Evolutionary conservation across 345 rosid genomes (phyloP), one percentile per base, ranked within the genome.

Genomic region (Populus euphratica): DNA sequence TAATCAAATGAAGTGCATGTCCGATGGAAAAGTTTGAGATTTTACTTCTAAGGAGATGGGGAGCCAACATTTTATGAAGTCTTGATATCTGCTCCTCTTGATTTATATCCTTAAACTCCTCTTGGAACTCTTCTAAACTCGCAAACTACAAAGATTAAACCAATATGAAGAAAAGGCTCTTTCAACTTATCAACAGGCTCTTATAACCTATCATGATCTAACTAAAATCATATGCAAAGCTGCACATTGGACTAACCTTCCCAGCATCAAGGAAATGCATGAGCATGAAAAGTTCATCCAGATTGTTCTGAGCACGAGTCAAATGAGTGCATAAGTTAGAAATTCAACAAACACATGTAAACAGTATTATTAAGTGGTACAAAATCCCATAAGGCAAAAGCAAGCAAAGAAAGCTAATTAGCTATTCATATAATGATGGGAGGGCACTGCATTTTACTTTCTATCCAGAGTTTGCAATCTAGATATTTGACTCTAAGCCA

Each of bases 251-350:
- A 82, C 86, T 78, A 79, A 93, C 98, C 97, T 96, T 96, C 81
- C 98, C 99, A 69, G 94, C 98, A 86, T 96, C 99, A 82, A 96
- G 99, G 87, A 96, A 96, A 86, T 96, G 99, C 99, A 96, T 96
- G 73, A 96, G 98, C 98, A 96, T 96, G 92, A 96, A 94, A 81
- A 96, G 98, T 81, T 96, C 99, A 83, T 94, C 98, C 87, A 96
- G 87, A 87, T 96, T 96, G 90, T 96, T 96, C 99, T 96, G 97
- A 82, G 89, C 83, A 83, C 31, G 64, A 18, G 79, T 72, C 86
- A 85, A 64, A 76, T 29, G 69, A 83, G 61, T 43, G 54, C 21
- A 71, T 76, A 63, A 85, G 85, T 80, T 61, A 6, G 29, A 25
- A 64, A 69, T 41, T 71, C 39, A 43, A 75, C n/a, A 61, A 13